Conservation (phyloP, 768 basidiomycete species). For the Rhodosporidiobolus sp. region DNA sequence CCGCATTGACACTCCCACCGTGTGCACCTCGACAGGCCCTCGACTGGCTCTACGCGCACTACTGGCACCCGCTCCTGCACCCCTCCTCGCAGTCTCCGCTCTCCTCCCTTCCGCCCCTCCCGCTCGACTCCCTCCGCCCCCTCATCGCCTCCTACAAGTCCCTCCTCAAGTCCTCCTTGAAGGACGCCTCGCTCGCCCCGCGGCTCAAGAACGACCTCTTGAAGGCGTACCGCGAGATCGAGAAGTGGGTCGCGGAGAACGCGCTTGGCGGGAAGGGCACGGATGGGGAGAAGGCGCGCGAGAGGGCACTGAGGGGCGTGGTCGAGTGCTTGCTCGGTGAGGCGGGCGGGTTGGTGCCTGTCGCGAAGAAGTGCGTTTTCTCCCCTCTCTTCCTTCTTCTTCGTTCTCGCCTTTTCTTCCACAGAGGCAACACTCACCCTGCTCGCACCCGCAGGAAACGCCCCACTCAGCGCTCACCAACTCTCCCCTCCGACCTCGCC, state of each 20-base stretch:
- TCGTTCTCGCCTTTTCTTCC: neutral
- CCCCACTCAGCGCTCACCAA: conserved; percentile 13
- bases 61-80: conserved; percentile 64
- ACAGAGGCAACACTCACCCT: neutral
- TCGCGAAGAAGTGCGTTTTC: conserved; percentile 69
- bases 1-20: conserved; percentile 21
- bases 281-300: conserved; percentile 63
- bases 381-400: neutral
- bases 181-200: conserved; percentile 63
- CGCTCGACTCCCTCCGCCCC: conserved; percentile 55
- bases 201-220: conserved; percentile 58
- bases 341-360: conserved; percentile 72
- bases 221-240: conserved; percentile 60
- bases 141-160: conserved; percentile 71
- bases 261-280: conserved; percentile 57
- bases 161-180: conserved; percentile 60
- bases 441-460: conserved; percentile 18
- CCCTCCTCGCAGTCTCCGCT: conserved; percentile 52
- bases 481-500: neutral
- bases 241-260: conserved; percentile 65
- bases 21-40: conserved; percentile 58
- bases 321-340: conserved; percentile 62
- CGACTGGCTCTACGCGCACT: conserved; percentile 76
- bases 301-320: conserved; percentile 66
- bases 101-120: conserved; percentile 54